These are phyloP conservation scores for Hirschfeldia incana DNA, from an alignment of 345 rosid genomes.

Conservation along the genomic window DNA sequence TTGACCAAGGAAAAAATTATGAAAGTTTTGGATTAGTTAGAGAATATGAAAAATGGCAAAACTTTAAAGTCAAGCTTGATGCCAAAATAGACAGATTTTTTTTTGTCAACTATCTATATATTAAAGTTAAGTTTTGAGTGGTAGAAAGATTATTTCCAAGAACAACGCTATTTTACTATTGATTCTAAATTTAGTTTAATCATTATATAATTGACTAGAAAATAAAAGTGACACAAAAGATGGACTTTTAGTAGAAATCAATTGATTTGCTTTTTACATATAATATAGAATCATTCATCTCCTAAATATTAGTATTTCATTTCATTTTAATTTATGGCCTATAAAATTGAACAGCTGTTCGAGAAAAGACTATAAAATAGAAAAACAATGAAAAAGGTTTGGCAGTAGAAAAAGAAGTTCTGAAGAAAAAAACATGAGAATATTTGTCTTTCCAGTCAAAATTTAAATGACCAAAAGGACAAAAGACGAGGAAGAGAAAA, in stretches of 20 bases:
- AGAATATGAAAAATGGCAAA: not conserved
- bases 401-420: not conserved
- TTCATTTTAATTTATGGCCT: not conserved
- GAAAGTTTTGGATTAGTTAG: not conserved
- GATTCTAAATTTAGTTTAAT: no score
- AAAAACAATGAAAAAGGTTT: not conserved
- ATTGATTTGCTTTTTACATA: no score
- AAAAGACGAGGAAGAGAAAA: constrained; percentile 26
- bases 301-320: not conserved
- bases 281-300: not conserved
- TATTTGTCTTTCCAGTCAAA: not conserved
- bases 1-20: not conserved
- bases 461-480: constrained; percentile 5
- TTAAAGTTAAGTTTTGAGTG: not conserved
- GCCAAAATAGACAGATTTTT: not conserved
- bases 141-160: no score
- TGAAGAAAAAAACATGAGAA: not conserved
- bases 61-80: not conserved
- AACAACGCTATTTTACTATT: not conserved
- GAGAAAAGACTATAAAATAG: not conserved
- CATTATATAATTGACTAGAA: no score
- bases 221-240: no score
- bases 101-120: no score
- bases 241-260: no score
- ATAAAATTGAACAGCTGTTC: no score